phyloP scores from a whole-genome alignment of 106 monocot species.

The Phalaenopsis aphrodite region DNA sequence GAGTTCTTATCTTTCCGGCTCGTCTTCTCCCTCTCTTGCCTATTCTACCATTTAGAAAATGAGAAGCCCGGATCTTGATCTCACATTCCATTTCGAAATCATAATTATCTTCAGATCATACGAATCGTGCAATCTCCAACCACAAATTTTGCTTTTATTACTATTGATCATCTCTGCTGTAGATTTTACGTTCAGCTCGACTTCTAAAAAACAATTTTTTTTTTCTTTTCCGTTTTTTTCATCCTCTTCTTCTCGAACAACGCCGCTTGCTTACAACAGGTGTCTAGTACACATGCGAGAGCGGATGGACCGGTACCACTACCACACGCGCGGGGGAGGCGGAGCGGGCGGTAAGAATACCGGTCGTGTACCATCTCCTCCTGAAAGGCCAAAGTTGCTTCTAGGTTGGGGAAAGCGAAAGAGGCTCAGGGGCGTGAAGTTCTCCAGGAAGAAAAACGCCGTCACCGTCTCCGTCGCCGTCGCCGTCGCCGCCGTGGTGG shows the following conservation, averaged over 20 bases:
- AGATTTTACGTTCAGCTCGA: not conserved
- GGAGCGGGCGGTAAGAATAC: not conserved
- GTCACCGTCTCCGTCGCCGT: not conserved
- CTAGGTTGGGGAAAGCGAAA: conserved; percentile 1
- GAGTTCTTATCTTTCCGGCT: not conserved
- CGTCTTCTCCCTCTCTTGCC: too few relatives aligned
- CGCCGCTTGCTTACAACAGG: not conserved
- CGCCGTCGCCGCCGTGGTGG: not conserved
- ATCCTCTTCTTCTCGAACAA: not conserved
- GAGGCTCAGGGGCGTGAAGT: not conserved
- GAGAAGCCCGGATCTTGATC: too few relatives aligned
- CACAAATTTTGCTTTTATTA: not conserved
- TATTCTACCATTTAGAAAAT: too few relatives aligned
- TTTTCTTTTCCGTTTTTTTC: not conserved
- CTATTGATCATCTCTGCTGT: not conserved
- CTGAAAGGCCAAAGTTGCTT: not conserved
- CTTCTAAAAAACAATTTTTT: not conserved
- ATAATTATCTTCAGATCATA: not conserved
- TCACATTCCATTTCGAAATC: not conserved
- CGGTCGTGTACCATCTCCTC: not conserved
- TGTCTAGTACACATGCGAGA: not conserved
- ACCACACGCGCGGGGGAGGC: not conserved
- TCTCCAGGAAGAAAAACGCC: not conserved
- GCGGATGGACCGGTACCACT: conserved; percentile 1
- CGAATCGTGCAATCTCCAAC: not conserved